Evolutionary conservation across 2,329 filamentous ascomycete genomes (phyloP).

Genomic region (Colletotrichum filicis): DNA sequence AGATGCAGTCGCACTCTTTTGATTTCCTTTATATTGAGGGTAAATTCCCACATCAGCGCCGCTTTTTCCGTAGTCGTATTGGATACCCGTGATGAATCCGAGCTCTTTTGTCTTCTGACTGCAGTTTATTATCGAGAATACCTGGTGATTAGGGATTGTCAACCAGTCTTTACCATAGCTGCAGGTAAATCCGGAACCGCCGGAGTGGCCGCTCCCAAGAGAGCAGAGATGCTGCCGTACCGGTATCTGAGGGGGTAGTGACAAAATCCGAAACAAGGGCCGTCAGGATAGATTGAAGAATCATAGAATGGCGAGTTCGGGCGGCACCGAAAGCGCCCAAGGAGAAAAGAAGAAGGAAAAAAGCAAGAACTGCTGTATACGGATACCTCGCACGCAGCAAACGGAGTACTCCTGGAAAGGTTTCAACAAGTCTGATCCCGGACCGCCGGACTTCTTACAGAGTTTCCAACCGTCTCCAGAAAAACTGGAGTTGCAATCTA

Average conservation of each 20-base stretch:
- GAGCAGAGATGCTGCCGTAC: background rate
- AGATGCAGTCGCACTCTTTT: background rate
- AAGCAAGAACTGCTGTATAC: background rate
- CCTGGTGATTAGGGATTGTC: too few relatives aligned
- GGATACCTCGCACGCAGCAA: background rate
- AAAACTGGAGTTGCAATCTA: conserved; percentile 29
- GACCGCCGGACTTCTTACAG: conserved; percentile 2
- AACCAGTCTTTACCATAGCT: too few relatives aligned
- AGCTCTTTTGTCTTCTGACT: too few relatives aligned
- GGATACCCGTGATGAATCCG: background rate
- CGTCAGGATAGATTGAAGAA: background rate
- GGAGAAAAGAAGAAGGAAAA: background rate
- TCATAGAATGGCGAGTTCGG: background rate
- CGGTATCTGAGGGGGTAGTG: background rate
- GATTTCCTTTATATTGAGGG: background rate
- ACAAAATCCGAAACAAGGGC: conserved; percentile 17
- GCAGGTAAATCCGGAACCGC: background rate
- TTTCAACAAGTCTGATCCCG: conserved; percentile 22
- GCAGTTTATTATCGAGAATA: too few relatives aligned
- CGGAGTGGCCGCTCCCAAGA: background rate
- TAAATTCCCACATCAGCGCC: background rate
- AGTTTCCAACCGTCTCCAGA: conserved; percentile 14
- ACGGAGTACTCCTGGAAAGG: background rate
- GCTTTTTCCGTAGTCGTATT: background rate
- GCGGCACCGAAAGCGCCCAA: background rate